Percentiles rank a stretch among this genome's conserved stretches.
Conservation (phyloP, 2,329 filamentous ascomycete species). For the Pyrenochaeta sp. region DNA sequence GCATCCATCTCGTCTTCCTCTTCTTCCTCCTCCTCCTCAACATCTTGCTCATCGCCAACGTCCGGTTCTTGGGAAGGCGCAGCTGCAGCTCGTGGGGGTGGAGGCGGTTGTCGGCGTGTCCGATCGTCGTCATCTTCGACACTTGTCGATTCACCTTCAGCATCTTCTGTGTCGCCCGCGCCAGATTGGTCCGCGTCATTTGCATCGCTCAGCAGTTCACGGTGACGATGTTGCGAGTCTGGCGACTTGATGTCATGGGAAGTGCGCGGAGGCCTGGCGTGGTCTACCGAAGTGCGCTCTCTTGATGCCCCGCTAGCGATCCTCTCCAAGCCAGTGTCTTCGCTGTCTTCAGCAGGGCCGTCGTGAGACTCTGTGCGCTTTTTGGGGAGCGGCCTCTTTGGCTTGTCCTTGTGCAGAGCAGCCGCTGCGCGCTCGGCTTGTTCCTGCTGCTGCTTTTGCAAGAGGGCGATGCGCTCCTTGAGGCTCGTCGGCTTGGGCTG, state of each 20-base stretch:
- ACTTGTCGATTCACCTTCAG: constrained; percentile 69
- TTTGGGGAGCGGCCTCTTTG: constrained; percentile 72
- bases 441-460: constrained; percentile 94
- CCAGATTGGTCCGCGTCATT: constrained; percentile 72
- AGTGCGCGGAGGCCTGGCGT: constrained; percentile 47
- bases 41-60: constrained; percentile 59
- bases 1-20: constrained; percentile 88
- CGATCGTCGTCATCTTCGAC: constrained; percentile 77
- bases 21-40: constrained; percentile 67
- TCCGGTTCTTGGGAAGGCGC: constrained; percentile 53
- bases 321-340: constrained; percentile 47
- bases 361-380: constrained; percentile 65
- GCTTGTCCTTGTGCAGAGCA: constrained; percentile 83
- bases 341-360: constrained; percentile 37
- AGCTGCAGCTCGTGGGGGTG: constrained; percentile 41
- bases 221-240: constrained; percentile 50
- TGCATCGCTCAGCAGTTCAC: constrained; percentile 66
- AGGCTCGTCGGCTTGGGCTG: constrained; percentile 91
- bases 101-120: constrained; percentile 25
- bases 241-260: constrained; percentile 50
- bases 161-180: constrained; percentile 68
- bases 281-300: constrained; percentile 50
- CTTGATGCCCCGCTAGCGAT: constrained; percentile 43
- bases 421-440: constrained; percentile 84
- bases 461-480: constrained; percentile 91